Percentiles rank a stretch among this genome's conserved stretches.
Evolutionary conservation across 306 rosid species (phyloP).

Genomic region (Coriaria nepalensis): DNA sequence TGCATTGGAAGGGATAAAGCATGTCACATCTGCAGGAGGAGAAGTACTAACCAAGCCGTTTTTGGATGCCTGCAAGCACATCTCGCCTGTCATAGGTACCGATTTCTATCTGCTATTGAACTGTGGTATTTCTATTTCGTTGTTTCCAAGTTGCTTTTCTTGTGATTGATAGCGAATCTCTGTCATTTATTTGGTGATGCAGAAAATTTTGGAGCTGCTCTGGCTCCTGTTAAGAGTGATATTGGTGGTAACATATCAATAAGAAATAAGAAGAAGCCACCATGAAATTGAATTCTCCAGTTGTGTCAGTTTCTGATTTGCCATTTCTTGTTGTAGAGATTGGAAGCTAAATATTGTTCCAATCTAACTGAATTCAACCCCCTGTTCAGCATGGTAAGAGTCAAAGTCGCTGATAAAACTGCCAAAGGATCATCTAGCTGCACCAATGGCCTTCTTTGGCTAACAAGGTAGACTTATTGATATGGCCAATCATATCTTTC

Average conservation of each 20-base stretch:
- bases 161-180: too few species aligned
- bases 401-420: conserved; percentile 64
- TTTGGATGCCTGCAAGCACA: conserved; percentile 82
- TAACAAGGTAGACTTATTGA: conserved; percentile 53
- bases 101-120: conserved; percentile 7
- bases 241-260: conserved; percentile 86
- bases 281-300: too few species aligned
- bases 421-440: conserved; percentile 86
- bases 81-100: conserved; percentile 80
- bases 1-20: conserved; percentile 64
- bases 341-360: conserved; percentile 59
- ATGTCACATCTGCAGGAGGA: conserved; percentile 56
- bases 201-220: conserved; percentile 96
- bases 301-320: background rate
- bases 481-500: too few species aligned
- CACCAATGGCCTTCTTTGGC: conserved; percentile 97
- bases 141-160: too few species aligned
- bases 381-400: conserved; percentile 66
- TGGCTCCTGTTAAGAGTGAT: conserved; percentile 73
- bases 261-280: conserved; percentile 2
- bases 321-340: conserved; percentile 47
- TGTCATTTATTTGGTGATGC: conserved; percentile 15
- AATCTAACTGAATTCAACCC: conserved; percentile 44
- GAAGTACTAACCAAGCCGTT: conserved; percentile 69
- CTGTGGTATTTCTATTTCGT: too few species aligned